These are phyloP conservation scores for Talaromyces sp. DNA, from an alignment of 2,329 filamentous ascomycete genomes.

Conservation along the genomic window DNA sequence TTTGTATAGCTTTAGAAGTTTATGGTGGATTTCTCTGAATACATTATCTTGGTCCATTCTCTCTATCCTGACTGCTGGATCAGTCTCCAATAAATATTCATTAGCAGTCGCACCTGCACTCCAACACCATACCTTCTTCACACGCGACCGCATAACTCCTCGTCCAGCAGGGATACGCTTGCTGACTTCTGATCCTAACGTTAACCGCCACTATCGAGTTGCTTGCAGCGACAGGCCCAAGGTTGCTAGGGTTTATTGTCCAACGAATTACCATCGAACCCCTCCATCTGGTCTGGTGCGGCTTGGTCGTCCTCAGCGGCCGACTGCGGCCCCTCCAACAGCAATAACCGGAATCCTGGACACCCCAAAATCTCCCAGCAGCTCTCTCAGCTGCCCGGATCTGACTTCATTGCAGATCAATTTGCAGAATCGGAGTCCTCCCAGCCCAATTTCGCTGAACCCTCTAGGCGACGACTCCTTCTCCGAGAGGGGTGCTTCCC, in stretches of 20 bases:
- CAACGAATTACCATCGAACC: conserved; percentile 8
- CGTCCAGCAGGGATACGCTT: neutral
- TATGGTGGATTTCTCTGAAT: neutral
- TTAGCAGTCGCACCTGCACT: neutral
- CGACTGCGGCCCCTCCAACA: conserved; percentile 17
- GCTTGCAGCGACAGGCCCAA: conserved; percentile 2
- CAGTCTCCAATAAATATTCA: conserved; percentile 8
- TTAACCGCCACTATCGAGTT: conserved; percentile 7
- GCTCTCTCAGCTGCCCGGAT: conserved; percentile 42
- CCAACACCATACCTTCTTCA: no score
- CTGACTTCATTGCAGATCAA: conserved; percentile 35
- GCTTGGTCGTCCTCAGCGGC: conserved; percentile 10
- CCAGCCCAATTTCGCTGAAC: conserved; percentile 6
- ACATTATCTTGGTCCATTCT: neutral
- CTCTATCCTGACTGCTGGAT: neutral
- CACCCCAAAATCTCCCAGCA: conserved; percentile 35
- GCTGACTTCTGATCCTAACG: neutral
- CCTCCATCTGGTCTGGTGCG: conserved; percentile 4
- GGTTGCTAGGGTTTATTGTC: conserved; percentile 7
- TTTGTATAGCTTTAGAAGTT: neutral
- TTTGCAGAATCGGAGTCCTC: conserved; percentile 9
- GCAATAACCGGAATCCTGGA: conserved; percentile 33
- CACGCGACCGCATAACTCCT: neutral
- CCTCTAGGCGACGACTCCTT: conserved; percentile 1
- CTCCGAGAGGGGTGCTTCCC: conserved; percentile 26